Evolutionary conservation across 306 rosid species (phyloP).

Genomic region (Gastrolobium bilobum): DNA sequence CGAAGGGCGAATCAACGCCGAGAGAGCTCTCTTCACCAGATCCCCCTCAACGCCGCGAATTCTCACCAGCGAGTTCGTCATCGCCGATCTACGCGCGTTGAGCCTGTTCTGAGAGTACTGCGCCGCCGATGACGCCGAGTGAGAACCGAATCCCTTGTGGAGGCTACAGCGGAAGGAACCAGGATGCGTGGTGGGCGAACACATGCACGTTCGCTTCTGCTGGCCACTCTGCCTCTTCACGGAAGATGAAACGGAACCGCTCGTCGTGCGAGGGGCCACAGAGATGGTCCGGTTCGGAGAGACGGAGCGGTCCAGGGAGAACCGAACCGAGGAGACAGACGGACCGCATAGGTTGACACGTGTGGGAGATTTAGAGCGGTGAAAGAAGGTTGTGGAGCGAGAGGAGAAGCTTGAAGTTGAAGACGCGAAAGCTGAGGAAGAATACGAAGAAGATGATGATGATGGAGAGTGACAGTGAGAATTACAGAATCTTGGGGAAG

Average conservation of each 20-base stretch:
- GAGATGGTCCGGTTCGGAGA: slow-evolving; percentile 87
- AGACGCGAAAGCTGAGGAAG: slow-evolving; percentile 76
- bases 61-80: slow-evolving; percentile 95
- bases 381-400: slow-evolving; percentile 62
- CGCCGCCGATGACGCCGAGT: slow-evolving; percentile 31
- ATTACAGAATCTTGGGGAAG: slow-evolving; percentile 65
- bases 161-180: slow-evolving; percentile 96
- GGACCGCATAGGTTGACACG: slow-evolving; percentile 65
- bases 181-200: slow-evolving; percentile 94
- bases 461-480: slow-evolving; percentile 42
- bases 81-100: slow-evolving; percentile 95
- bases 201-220: slow-evolving; percentile 85
- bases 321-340: slow-evolving; percentile 69
- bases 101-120: slow-evolving; percentile 81
- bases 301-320: slow-evolving; percentile 75
- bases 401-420: slow-evolving; percentile 79
- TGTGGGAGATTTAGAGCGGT: slow-evolving; percentile 73
- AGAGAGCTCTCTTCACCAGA: slow-evolving; percentile 79
- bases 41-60: slow-evolving; percentile 98
- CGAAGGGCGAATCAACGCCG: slow-evolving; percentile 92
- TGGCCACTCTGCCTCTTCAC: slow-evolving; percentile 54
- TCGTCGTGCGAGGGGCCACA: slow-evolving; percentile 54
- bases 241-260: not conserved
- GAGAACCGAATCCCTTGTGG: slow-evolving; percentile 66
- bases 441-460: slow-evolving; percentile 41